Conservation (phyloP, 1,284 basidiomycete species). For the Microbotryum silenes-acaulis region DNA sequence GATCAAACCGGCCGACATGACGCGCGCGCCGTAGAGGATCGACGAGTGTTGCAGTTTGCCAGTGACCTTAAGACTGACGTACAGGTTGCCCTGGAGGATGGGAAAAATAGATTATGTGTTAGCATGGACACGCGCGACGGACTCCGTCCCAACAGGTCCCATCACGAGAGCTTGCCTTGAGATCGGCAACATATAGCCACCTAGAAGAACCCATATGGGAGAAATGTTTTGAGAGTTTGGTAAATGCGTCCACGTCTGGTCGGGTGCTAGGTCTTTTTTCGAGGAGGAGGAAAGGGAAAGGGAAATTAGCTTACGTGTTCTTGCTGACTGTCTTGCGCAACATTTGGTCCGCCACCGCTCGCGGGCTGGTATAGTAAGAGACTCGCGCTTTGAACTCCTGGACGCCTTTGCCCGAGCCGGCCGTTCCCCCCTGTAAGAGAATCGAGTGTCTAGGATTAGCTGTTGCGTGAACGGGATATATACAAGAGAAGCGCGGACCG, state of each 20-base stretch:
- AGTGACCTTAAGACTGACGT: slow-evolving; percentile 57
- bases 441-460: neutral
- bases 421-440: slow-evolving; percentile 19
- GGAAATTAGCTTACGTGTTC: slow-evolving; percentile 49
- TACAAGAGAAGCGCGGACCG: slow-evolving; percentile 1
- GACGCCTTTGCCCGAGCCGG: slow-evolving; percentile 23
- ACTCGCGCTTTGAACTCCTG: slow-evolving; percentile 34
- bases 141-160: no score
- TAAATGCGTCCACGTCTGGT: neutral
- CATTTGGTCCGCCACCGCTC: slow-evolving; percentile 53
- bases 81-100: slow-evolving; percentile 53
- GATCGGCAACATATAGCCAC: slow-evolving; percentile 26
- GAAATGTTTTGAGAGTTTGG: slow-evolving; percentile 6
- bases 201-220: slow-evolving; percentile 15
- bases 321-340: slow-evolving; percentile 55
- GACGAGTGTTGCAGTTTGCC: slow-evolving; percentile 65
- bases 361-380: slow-evolving; percentile 34
- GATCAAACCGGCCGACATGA: slow-evolving; percentile 41
- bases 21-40: slow-evolving; percentile 51
- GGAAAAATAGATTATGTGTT: no score
- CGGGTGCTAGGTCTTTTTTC: no score
- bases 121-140: no score
- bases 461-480: neutral
- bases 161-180: slow-evolving; percentile 36
- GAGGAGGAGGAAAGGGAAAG: neutral